phyloP scores from a whole-genome alignment of 176 grass and related monocot species.

The Hordeum marinum region DNA sequence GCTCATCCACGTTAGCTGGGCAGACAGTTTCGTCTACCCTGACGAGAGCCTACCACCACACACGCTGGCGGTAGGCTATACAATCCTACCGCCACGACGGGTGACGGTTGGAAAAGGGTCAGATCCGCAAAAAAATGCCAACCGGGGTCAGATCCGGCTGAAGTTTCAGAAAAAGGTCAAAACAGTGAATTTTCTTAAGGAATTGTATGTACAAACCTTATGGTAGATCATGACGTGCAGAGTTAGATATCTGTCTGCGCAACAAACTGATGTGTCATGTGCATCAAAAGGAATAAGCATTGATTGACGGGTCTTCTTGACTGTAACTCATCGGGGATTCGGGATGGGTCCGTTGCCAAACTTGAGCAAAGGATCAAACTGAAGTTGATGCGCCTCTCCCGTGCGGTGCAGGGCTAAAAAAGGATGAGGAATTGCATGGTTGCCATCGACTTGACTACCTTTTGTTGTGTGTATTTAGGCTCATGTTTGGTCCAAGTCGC shows the following conservation, averaged over 20 bases:
- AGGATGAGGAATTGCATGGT: neutral
- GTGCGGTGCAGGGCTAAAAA: too few species aligned
- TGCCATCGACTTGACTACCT: neutral
- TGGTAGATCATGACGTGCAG: too few species aligned
- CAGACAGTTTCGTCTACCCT: too few species aligned
- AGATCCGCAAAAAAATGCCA: too few species aligned
- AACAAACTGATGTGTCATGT: neutral
- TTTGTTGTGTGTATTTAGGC: neutral
- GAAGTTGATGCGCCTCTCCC: neutral
- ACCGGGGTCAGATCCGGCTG: too few species aligned
- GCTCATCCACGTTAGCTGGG: too few species aligned
- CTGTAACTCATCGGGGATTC: neutral
- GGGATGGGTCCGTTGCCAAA: neutral
- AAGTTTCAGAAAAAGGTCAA: too few species aligned
- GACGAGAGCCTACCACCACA: too few species aligned
- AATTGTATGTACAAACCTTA: neutral
- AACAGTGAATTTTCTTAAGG: too few species aligned
- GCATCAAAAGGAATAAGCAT: conserved; percentile 4
- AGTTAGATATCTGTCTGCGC: neutral
- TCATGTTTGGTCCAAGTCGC: neutral
- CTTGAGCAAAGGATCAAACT: neutral
- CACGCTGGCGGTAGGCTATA: too few species aligned
- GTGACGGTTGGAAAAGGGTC: too few species aligned
- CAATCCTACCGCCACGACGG: too few species aligned
- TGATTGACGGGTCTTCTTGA: neutral